phyloP scores from a whole-genome alignment of 1,284 basidiomycete genomes.

The Anthracocystis walkeri region DNA sequence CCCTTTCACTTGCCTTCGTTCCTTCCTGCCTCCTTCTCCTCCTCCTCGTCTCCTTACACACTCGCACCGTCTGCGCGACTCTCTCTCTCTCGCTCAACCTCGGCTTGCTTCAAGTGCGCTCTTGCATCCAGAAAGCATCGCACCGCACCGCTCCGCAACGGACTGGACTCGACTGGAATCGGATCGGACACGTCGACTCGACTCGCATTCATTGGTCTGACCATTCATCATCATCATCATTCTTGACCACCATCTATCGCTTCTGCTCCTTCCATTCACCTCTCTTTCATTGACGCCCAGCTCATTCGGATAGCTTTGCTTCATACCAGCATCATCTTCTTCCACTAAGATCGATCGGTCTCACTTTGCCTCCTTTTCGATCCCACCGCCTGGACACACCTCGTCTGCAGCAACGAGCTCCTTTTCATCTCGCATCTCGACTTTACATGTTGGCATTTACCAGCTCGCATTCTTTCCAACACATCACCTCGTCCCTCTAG shows the following conservation, averaged over 20 bases:
- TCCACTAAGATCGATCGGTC: background rate
- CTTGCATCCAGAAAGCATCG: too few species aligned
- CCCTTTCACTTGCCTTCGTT: slow-evolving; percentile 4
- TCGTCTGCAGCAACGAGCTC: slow-evolving; percentile 1
- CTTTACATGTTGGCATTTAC: slow-evolving; percentile 1
- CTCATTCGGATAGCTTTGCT: background rate
- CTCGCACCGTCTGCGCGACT: background rate
- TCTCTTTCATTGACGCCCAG: too few species aligned
- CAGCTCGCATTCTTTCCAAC: background rate
- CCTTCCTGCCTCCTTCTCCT: background rate
- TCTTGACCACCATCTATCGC: background rate
- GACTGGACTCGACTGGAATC: background rate
- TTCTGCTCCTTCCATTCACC: too few species aligned
- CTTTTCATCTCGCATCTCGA: background rate
- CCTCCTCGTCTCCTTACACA: slow-evolving; percentile 3
- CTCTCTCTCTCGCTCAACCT: slow-evolving; percentile 2
- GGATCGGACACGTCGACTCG: slow-evolving; percentile 1
- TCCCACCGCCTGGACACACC: background rate
- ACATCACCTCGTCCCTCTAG: background rate
- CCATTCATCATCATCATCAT: background rate
- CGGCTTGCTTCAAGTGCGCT: background rate
- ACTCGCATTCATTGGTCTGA: slow-evolving; percentile 1
- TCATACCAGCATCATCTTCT: background rate
- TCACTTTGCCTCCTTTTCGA: too few species aligned
- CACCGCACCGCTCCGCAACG: slow-evolving; percentile 3